Conservation (phyloP, 441 rosid species). For the Croton laevigatus region DNA sequence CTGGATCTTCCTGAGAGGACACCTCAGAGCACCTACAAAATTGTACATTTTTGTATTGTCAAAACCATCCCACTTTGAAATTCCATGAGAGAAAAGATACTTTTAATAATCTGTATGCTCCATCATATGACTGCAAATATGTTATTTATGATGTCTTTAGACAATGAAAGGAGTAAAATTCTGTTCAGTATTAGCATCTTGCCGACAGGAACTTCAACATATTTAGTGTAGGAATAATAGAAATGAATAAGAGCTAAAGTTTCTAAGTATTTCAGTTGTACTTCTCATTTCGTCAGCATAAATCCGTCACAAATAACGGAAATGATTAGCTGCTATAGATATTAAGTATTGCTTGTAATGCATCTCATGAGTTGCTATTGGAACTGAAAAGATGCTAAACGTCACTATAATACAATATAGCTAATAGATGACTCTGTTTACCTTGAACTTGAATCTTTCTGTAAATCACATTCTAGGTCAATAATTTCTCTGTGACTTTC, state of each 20-base stretch:
- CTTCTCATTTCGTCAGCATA: neutral
- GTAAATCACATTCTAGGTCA: slow-evolving; percentile 50
- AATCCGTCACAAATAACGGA: neutral
- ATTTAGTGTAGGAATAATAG: neutral
- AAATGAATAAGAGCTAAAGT: neutral
- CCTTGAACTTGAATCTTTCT: slow-evolving; percentile 52
- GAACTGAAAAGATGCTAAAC: neutral
- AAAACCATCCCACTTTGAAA: neutral
- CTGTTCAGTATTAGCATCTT: neutral
- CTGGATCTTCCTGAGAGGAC: slow-evolving; percentile 52
- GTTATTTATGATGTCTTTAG: neutral
- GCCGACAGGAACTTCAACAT: neutral
- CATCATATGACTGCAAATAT: neutral
- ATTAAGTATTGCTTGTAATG: neutral
- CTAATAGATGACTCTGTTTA: slow-evolving; percentile 29
- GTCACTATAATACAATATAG: neutral
- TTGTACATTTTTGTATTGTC: slow-evolving; percentile 10
- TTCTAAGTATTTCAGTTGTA: neutral
- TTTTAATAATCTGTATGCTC: neutral
- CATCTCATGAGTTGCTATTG: neutral
- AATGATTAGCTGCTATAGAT: neutral
- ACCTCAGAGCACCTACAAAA: slow-evolving; percentile 52
- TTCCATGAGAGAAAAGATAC: neutral
- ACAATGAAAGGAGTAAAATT: neutral
- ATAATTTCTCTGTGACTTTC: slow-evolving; percentile 40